Evolutionary conservation across 345 rosid genomes (phyloP).

Genomic region (Crucihimalaya himalaica): DNA sequence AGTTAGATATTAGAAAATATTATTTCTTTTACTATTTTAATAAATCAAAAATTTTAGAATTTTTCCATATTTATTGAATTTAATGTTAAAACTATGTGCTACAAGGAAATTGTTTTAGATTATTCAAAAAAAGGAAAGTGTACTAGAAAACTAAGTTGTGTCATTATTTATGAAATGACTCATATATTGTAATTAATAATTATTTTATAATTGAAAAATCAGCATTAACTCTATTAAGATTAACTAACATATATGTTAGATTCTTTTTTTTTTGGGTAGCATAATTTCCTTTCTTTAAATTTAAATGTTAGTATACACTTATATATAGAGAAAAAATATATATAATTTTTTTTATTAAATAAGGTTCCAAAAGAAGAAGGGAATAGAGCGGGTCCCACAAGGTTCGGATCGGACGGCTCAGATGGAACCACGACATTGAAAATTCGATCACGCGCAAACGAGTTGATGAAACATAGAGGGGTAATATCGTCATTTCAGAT

Average conservation of each 20-base stretch:
- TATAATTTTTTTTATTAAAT: no score
- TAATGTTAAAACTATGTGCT: neutral
- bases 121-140: no score
- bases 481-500: conserved; percentile 34
- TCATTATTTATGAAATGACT: neutral
- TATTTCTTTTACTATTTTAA: neutral
- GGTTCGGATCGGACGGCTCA: conserved; percentile 25
- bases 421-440: neutral
- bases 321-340: no score
- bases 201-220: neutral
- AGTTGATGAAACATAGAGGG: conserved; percentile 24
- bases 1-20: neutral
- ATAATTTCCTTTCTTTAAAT: neutral
- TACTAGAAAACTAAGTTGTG: neutral
- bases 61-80: neutral
- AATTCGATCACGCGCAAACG: conserved; percentile 34
- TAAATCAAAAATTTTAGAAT: neutral
- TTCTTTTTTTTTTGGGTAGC: neutral
- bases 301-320: no score
- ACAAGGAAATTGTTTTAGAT: neutral
- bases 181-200: neutral
- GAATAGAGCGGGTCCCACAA: conserved; percentile 19
- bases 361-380: neutral
- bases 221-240: neutral
- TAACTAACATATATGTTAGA: neutral